Base-by-base conservation (phyloP, 2,329 filamentous ascomycete species). In the Pseudogymnoascus sp. region DNA sequence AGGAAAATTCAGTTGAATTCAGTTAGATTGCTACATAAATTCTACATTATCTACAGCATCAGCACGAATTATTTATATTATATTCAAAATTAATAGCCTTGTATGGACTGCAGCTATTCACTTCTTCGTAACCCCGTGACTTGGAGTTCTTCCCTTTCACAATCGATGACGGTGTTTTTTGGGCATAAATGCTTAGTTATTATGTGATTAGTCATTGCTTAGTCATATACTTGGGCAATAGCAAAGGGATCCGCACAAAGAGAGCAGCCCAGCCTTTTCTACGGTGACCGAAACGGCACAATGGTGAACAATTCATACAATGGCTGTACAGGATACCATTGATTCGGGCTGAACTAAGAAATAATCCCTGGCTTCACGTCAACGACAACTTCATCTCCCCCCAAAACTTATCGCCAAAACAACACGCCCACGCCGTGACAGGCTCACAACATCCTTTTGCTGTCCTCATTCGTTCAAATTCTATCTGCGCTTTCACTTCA, bases 291-390 rank as follows among this genome's bases (percentile, higher is more conserved):
- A 50, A 50, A 6, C 1, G n/a, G 0, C 7, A n/a, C 22, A 50
- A 28, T 16, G 16, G 16, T 16, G 41, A n/a, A 50, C 22, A 50
- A 41, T n/a, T 28, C 22, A 50, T 50, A 50, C 8, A 41, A 22
- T 50, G 4, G n/a, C 9, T 11, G 22, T 30, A 50, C 41, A 30
- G 38, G 38, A 35, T 35, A 35, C 32, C 32, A 35, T 47, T 47
- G 41, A 47, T 47, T 47, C 41, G 41, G 41, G 41, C 41, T 28
- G 41, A 47, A 47, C 41, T 47, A 47, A 47, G 41, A 50, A 50
- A 50, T 50, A 50, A 50, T 50, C 41, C 38, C 41, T n/a, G 16
- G 41, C 41, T 50, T 50, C 41, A 50, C 41, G 41, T 50, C 14
- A 16, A 50, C 41, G 41, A 50, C 41, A 47, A 50, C 41, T 50